Evolutionary conservation across 306 rosid species (phyloP), one percentile per base, ranked within the genome.

Genomic region (Cucurbita argyrosperma): DNA sequence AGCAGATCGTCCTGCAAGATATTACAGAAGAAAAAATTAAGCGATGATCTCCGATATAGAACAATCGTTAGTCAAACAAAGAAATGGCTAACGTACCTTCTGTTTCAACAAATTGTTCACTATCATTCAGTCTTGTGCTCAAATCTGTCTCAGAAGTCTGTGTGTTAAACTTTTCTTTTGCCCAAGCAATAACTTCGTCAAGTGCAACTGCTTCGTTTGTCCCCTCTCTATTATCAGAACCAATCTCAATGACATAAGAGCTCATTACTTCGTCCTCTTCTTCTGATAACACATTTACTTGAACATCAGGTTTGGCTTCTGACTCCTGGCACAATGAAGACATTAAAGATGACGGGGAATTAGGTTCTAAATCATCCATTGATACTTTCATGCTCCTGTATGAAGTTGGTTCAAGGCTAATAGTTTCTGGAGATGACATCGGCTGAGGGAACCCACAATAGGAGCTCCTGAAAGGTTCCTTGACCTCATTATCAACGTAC

Each of bases 181-280:
- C 96, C 98, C 98, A 94, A 54, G 98, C 98, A 81, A 94, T 91
- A 76, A 92, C 97, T 78, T 94, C 98, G 71, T 94, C 96, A 63
- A 94, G 81, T 50, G 71, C 85, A 59, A 80, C 80, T 59, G 82
- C 90, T 61, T 69, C 93, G 75, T 90, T 82, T 53, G 92, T 83
- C 72, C 85, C 89, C 80, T 84, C 90, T 76, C 86, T 83, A n/a
- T 78, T 84, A 70, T 79, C 83, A 51, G 88, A 80, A 72, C 84
- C 87, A 66, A 90, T 68, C 78, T 94, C 96, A 75, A 90, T 94
- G 72, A 90, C 97, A 80, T 89, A 90, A 64, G 98, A 94, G 82
- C 90, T 88, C 90, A 89, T 84, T 63, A 73, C 77, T 77, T 89
- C 96, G 35, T 59, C 77, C 10, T 76, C 80, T 74, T 83, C 84